Conservation (phyloP, 2,329 filamentous ascomycete genomes). For the Hymenoscyphus fructigenus region DNA sequence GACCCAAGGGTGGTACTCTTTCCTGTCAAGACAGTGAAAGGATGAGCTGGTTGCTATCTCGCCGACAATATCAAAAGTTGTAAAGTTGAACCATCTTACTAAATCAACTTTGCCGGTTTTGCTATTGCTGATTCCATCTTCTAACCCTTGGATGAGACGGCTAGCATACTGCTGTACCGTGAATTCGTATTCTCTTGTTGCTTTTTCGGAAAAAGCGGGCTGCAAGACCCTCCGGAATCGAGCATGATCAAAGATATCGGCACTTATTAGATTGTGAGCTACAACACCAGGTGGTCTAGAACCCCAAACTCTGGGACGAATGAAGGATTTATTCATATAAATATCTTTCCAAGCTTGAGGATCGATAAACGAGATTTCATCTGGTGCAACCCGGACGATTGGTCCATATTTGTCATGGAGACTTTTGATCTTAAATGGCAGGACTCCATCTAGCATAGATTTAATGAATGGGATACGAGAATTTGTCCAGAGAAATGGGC, state of each 20-base stretch:
- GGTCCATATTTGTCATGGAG: neutral
- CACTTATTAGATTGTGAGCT: too few species aligned
- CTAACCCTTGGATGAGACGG: neutral
- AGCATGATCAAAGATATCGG: too few species aligned
- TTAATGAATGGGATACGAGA: neutral
- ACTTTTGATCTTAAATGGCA: neutral
- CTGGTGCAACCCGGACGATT: neutral
- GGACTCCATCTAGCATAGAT: neutral
- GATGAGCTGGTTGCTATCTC: neutral
- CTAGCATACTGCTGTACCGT: neutral
- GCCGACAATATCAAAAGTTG: neutral
- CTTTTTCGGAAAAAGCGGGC: too few species aligned
- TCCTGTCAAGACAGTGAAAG: neutral
- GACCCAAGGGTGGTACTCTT: too few species aligned
- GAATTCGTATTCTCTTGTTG: neutral
- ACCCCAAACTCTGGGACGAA: neutral
- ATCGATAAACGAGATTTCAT: neutral
- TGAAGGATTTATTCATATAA: neutral
- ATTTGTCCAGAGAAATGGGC: neutral
- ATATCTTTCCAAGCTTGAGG: neutral
- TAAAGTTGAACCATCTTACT: neutral
- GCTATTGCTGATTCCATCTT: neutral
- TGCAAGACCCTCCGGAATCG: too few species aligned
- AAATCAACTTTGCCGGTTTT: neutral
- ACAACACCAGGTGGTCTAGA: neutral